These are phyloP conservation scores for Saksenaea vasiformis DNA, from an alignment of 371 early-diverging fungal genomes.

Conservation along the genomic window DNA sequence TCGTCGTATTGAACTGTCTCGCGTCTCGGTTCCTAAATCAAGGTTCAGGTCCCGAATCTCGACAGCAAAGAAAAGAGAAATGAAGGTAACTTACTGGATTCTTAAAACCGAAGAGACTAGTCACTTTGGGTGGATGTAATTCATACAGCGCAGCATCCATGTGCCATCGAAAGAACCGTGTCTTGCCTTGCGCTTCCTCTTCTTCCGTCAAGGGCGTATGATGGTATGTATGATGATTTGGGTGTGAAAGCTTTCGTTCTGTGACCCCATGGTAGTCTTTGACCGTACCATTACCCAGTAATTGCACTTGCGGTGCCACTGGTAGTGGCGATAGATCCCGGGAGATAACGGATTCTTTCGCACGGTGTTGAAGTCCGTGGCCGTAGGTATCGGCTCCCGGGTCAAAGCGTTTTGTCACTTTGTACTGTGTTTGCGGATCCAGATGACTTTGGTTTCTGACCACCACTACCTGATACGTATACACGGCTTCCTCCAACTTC, in stretches of 20 bases:
- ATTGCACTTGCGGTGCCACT: slow-evolving; percentile 44
- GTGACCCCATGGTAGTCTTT: slow-evolving; percentile 46
- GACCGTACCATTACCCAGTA: slow-evolving; percentile 47
- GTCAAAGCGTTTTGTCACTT: slow-evolving; percentile 46
- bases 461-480: slow-evolving; percentile 47
- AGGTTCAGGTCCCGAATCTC: not conserved
- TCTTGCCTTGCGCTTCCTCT: slow-evolving; percentile 43
- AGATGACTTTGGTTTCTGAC: slow-evolving; percentile 46
- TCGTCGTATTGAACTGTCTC: slow-evolving; percentile 47
- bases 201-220: slow-evolving; percentile 35
- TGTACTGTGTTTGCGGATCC: slow-evolving; percentile 42
- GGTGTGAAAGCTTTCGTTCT: slow-evolving; percentile 43
- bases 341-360: slow-evolving; percentile 44
- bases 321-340: slow-evolving; percentile 50
- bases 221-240: slow-evolving; percentile 45
- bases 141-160: slow-evolving; percentile 56
- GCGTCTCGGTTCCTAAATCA: slow-evolving; percentile 38
- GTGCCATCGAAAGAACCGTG: slow-evolving; percentile 54
- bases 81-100: slow-evolving; percentile 47
- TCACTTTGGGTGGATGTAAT: slow-evolving; percentile 49
- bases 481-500: slow-evolving; percentile 45
- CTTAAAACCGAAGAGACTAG: slow-evolving; percentile 46
- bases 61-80: no score
- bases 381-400: slow-evolving; percentile 50
- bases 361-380: slow-evolving; percentile 45